Evolutionary conservation across 768 basidiomycete species (phyloP).

Genomic region (Auricularia cornea): DNA sequence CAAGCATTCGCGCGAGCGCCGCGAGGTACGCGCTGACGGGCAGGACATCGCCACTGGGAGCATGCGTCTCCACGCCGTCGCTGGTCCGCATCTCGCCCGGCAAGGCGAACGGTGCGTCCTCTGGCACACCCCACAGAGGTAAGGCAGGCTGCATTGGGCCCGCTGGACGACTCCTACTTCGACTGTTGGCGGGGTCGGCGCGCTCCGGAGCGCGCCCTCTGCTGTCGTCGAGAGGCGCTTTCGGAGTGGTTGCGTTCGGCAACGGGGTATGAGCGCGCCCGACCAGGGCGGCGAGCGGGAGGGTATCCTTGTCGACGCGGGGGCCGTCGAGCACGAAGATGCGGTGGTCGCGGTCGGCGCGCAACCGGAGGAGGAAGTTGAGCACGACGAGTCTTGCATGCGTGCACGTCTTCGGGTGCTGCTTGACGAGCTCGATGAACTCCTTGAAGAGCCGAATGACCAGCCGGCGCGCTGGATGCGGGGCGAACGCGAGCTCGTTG

Average conservation of each 20-base stretch:
- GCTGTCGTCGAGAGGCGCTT: neutral
- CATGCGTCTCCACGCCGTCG: slow-evolving; percentile 26
- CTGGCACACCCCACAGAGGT: slow-evolving; percentile 60
- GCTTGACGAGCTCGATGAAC: slow-evolving; percentile 38
- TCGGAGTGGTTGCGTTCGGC: neutral
- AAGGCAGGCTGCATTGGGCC: neutral
- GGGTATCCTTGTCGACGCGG: slow-evolving; percentile 33
- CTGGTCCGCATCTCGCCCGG: slow-evolving; percentile 53
- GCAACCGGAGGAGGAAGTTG: slow-evolving; percentile 80
- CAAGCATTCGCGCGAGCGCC: slow-evolving; percentile 55
- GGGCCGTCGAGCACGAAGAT: slow-evolving; percentile 56
- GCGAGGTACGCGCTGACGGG: slow-evolving; percentile 69
- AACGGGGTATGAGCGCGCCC: slow-evolving; percentile 34
- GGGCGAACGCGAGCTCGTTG: slow-evolving; percentile 62
- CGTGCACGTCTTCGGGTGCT: slow-evolving; percentile 31
- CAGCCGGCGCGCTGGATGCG: slow-evolving; percentile 41
- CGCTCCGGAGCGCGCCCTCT: neutral
- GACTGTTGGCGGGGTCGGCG: neutral
- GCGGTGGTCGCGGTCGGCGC: slow-evolving; percentile 85
- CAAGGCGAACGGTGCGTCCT: slow-evolving; percentile 56
- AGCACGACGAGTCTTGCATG: slow-evolving; percentile 63
- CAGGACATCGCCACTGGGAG: slow-evolving; percentile 28
- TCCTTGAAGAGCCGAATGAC: slow-evolving; percentile 46
- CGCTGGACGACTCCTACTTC: neutral
- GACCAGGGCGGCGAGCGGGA: slow-evolving; percentile 55